Evolutionary conservation across 805 yeast species (phyloP).

Genomic region (Phaffomyces antillensis): DNA sequence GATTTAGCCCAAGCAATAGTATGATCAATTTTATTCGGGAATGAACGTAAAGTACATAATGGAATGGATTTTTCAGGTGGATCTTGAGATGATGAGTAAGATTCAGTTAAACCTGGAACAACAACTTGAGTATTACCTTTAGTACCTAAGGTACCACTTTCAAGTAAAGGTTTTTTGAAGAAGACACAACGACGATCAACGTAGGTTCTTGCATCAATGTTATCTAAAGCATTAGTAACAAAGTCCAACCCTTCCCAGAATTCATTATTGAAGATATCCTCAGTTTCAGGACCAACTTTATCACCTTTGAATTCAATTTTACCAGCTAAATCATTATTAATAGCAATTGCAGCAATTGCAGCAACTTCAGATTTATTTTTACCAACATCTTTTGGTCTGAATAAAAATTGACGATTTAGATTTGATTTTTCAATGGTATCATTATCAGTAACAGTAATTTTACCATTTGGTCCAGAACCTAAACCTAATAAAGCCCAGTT

Average conservation of each 20-base stretch:
- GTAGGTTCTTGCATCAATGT: slow-evolving; percentile 95
- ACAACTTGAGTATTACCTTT: slow-evolving; percentile 98
- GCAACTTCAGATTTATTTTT: slow-evolving; percentile 86
- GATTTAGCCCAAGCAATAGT: slow-evolving; percentile 99
- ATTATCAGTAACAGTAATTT: slow-evolving; percentile 81
- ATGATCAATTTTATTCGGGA: slow-evolving; percentile 97
- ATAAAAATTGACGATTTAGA: slow-evolving; percentile 91
- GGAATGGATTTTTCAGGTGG: slow-evolving; percentile 99
- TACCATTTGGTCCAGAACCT: slow-evolving; percentile 87
- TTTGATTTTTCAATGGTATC: slow-evolving; percentile 95
- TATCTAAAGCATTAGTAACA: slow-evolving; percentile 95
- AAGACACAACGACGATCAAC: slow-evolving; percentile 96
- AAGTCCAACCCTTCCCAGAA: slow-evolving; percentile 84
- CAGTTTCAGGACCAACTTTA: slow-evolving; percentile 92
- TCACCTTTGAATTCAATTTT: slow-evolving; percentile 73
- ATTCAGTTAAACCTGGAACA: slow-evolving; percentile 88
- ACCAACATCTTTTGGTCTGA: slow-evolving; percentile 93
- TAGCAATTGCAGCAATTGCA: slow-evolving; percentile 68
- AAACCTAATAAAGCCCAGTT: slow-evolving; percentile 97
- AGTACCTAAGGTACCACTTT: slow-evolving; percentile 96
- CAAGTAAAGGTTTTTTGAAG: slow-evolving; percentile 83
- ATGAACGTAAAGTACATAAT: slow-evolving; percentile 90
- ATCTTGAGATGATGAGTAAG: slow-evolving; percentile 93
- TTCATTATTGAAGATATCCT: slow-evolving; percentile 70
- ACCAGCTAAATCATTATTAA: slow-evolving; percentile 80